Evolutionary conservation across 805 yeast species (phyloP), one percentile per base, ranked within the genome.

Genomic region (Yamadazyma scolyti): DNA sequence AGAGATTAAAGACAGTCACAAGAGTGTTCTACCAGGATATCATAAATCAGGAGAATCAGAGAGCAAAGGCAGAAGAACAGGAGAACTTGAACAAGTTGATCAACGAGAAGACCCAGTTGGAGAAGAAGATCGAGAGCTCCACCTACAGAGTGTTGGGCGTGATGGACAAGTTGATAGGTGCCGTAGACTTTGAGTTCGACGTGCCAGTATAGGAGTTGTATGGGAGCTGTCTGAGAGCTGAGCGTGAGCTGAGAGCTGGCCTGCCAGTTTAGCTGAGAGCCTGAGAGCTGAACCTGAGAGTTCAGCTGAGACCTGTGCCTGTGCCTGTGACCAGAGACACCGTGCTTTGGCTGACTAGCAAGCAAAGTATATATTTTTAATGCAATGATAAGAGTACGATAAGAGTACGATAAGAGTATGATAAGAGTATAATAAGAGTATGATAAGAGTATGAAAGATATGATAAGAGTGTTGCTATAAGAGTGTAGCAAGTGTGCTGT

Each of bases 1-100:
- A 83, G 44, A 78, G 97, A 55, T 73, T 93, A 51, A 82, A 85
- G 54, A 90, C 97, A 1, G 82, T 79, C 39, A 85, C 97, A 1
- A 76, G 85, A 48, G 77, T 86, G 38, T 90, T 86, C 58, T 87
- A 88, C 50, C 66, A 69, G 35, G 73, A 74, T 33, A 61, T 69
- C 27, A 76, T 71, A 39, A 68, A 69, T 39, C 73, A 69, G 38
- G 81, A 72, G 41, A 76, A 79, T 43, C 78, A 72, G 43, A 72
- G 68, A 53, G 82, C 80, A 3, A 64, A 75, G 34, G 70, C 63
- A 20, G 71, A 73, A 34, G 79, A 77, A 5, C 63, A 65, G 29
- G 67, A 65, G 32, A 68, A 68, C 36, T 70, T 67, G 31, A 67
- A 61, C 28, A 47, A 37, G 13, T 39, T 54, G 46, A 39, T 65